Evolutionary conservation across 805 yeast species (phyloP).

Genomic region (Peterozyma xylosa): DNA sequence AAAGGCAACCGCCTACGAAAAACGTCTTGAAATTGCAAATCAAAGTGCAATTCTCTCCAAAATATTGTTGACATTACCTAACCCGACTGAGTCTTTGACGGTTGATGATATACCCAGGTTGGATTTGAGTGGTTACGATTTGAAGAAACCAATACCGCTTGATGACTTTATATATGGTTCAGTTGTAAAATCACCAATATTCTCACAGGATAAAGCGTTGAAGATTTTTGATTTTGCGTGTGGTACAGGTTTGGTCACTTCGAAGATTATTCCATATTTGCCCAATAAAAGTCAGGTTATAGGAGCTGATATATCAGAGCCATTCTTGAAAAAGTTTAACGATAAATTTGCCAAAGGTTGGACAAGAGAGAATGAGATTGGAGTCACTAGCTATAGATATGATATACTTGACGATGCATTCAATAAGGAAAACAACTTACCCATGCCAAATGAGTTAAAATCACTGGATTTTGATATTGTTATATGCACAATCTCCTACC

Average conservation of each 20-base stretch:
- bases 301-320: slow-evolving; percentile 30
- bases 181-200: slow-evolving; percentile 5
- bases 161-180: slow-evolving; percentile 1
- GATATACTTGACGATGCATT: slow-evolving; percentile 13
- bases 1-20: background rate
- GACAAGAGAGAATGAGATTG: background rate
- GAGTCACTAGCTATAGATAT: slow-evolving; percentile 7
- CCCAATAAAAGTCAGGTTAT: slow-evolving; percentile 15
- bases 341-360: slow-evolving; percentile 8
- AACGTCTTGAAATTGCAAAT: background rate
- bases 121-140: background rate
- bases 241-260: slow-evolving; percentile 31
- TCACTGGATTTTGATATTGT: slow-evolving; percentile 23
- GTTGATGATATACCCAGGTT: background rate
- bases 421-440: slow-evolving; percentile 4
- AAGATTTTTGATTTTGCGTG: slow-evolving; percentile 33
- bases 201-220: slow-evolving; percentile 6
- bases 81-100: background rate
- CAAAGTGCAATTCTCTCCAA: background rate
- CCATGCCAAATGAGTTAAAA: slow-evolving; percentile 8
- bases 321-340: slow-evolving; percentile 14
- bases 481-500: slow-evolving; percentile 29
- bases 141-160: slow-evolving; percentile 10
- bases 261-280: slow-evolving; percentile 24
- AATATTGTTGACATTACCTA: background rate